Conservation (phyloP, 345 rosid genomes). For the Linum lewisii region DNA sequence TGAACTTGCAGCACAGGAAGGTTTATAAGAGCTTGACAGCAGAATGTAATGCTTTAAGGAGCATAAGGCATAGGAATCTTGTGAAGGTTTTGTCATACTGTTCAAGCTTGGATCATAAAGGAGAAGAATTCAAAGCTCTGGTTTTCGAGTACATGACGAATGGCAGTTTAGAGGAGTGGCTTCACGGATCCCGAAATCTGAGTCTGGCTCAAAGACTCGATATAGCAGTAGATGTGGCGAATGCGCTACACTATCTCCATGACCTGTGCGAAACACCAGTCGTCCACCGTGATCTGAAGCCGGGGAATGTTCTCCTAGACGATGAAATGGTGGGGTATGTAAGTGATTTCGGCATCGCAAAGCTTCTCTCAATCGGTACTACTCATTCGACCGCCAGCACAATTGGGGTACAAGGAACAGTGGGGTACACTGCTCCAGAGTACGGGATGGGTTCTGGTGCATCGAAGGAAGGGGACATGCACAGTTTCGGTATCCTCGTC, state of each 20-base stretch:
- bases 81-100: constrained; percentile 10
- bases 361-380: constrained; percentile 7
- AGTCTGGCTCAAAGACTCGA: neutral
- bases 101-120: constrained; percentile 8
- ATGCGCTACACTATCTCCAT: constrained; percentile 24
- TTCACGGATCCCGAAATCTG: constrained; percentile 6
- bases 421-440: constrained; percentile 18
- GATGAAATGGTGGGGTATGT: constrained; percentile 20
- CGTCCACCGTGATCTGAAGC: constrained; percentile 23
- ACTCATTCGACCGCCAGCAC: neutral
- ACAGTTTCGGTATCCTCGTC: constrained; percentile 10
- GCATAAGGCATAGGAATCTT: constrained; percentile 11
- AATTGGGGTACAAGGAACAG: constrained; percentile 5
- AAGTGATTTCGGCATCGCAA: constrained; percentile 22
- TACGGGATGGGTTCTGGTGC: constrained; percentile 6
- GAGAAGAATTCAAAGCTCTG: constrained; percentile 17
- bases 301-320: constrained; percentile 20
- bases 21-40: constrained; percentile 14
- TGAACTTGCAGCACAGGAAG: constrained; percentile 6
- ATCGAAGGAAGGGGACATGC: constrained; percentile 8
- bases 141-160: constrained; percentile 9
- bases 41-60: constrained; percentile 12
- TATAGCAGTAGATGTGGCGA: constrained; percentile 20
- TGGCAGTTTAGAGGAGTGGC: constrained; percentile 12
- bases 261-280: constrained; percentile 6